Conservation (phyloP, 2,329 filamentous ascomycete species). For the Diaporthe ilicicola region DNA sequence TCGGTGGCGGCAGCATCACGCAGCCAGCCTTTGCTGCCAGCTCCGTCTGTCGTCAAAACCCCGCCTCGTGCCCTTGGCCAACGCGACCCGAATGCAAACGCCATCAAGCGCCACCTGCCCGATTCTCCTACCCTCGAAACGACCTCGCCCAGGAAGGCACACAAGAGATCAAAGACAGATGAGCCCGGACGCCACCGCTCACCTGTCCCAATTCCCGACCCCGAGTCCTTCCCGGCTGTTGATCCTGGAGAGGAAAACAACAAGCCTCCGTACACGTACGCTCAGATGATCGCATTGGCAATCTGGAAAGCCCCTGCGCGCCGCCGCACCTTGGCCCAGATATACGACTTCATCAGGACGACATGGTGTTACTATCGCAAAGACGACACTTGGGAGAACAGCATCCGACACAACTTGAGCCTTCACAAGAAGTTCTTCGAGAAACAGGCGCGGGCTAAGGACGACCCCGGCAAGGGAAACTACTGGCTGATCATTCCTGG, state of each 20-base stretch:
- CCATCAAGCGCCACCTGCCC: slow-evolving; percentile 26
- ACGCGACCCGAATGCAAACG: slow-evolving; percentile 28
- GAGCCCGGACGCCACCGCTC: slow-evolving; percentile 32
- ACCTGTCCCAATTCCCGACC: slow-evolving; percentile 64
- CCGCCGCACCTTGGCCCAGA: slow-evolving; percentile 88
- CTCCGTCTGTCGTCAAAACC: slow-evolving; percentile 30
- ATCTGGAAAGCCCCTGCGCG: slow-evolving; percentile 87
- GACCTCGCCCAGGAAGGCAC: slow-evolving; percentile 31
- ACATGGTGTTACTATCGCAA: slow-evolving; percentile 88
- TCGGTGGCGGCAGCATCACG: slow-evolving; percentile 21
- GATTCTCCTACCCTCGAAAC: slow-evolving; percentile 32
- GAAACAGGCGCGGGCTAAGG: slow-evolving; percentile 94
- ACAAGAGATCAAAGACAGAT: slow-evolving; percentile 31
- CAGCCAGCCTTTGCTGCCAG: slow-evolving; percentile 29
- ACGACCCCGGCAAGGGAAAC: slow-evolving; percentile 96
- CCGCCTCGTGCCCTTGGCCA: slow-evolving; percentile 27
- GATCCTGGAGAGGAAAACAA: slow-evolving; percentile 76
- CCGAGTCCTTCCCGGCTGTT: slow-evolving; percentile 81
- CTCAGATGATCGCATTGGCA: slow-evolving; percentile 94
- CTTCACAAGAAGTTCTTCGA: slow-evolving; percentile 91
- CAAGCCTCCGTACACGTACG: slow-evolving; percentile 94
- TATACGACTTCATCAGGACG: slow-evolving; percentile 99
- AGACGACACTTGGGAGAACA: slow-evolving; percentile 95
- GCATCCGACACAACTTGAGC: slow-evolving; percentile 97
- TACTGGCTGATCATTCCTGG: slow-evolving; percentile 96